Percentiles rank a stretch among this genome's conserved stretches.
These are phyloP conservation scores for Chlamydomonas sp. DNA, from an alignment of 139 green algal species.

Conservation along the genomic window DNA sequence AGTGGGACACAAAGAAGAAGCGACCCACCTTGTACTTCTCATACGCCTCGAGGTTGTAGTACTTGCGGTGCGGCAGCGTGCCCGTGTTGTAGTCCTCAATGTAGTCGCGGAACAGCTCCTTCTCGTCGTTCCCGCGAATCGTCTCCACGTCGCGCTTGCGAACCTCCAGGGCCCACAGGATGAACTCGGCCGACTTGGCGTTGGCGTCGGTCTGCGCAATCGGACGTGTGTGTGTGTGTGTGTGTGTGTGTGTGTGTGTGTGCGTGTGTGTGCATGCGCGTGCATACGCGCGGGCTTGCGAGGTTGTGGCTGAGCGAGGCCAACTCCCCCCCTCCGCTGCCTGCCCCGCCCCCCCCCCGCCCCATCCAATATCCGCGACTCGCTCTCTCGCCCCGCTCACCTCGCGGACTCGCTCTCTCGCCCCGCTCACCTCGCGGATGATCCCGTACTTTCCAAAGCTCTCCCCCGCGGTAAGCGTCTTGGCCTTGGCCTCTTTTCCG, in stretches of 20 bases:
- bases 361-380: too few relatives aligned
- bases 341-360: too few relatives aligned
- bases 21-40: slow-evolving; percentile 19
- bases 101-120: slow-evolving; percentile 70
- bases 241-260: not conserved
- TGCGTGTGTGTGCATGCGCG: not conserved
- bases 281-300: not conserved
- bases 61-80: slow-evolving; percentile 69
- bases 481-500: slow-evolving; percentile 6
- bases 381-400: too few relatives aligned
- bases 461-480: slow-evolving; percentile 14
- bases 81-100: slow-evolving; percentile 72
- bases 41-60: slow-evolving; percentile 73
- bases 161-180: slow-evolving; percentile 69
- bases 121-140: slow-evolving; percentile 64
- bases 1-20: not conserved
- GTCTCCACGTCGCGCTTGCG: slow-evolving; percentile 68
- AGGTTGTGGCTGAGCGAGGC: not conserved
- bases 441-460: slow-evolving; percentile 75
- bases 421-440: slow-evolving; percentile 62
- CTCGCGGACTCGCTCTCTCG: too few relatives aligned
- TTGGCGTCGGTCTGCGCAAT: slow-evolving; percentile 38
- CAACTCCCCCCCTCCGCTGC: too few relatives aligned
- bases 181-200: slow-evolving; percentile 72
- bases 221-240: not conserved